Percentiles rank a stretch among this genome's conserved stretches.
phyloP scores from a whole-genome alignment of 306 rosid species.

The Fragaria ananassa region DNA sequence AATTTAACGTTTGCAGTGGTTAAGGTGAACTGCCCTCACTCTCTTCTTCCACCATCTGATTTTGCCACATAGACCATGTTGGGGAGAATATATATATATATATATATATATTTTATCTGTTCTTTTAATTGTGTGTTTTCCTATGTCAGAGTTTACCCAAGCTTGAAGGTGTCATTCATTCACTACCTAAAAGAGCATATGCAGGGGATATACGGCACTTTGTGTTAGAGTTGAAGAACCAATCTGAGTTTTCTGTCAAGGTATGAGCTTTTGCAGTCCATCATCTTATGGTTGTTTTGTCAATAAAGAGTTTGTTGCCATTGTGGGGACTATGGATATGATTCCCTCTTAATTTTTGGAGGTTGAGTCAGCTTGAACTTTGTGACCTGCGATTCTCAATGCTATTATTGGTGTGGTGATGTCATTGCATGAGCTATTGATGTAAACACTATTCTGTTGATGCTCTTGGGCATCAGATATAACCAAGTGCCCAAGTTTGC shows the following conservation, averaged over 20 bases:
- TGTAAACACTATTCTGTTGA: neutral
- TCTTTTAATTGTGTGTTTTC: neutral
- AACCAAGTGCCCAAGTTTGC: neutral
- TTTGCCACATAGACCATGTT: conserved; percentile 23
- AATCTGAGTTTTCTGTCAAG: conserved; percentile 72
- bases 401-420: conserved; percentile 15
- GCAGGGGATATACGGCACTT: conserved; percentile 75
- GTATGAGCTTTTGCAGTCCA: conserved; percentile 38
- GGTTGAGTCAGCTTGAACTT: conserved; percentile 11
- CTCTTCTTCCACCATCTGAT: neutral
- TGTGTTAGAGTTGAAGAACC: conserved; percentile 80
- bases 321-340: neutral
- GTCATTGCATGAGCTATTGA: conserved; percentile 16
- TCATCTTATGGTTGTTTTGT: neutral
- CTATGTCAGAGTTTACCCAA: conserved; percentile 79
- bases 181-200: conserved; percentile 65
- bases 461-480: conserved; percentile 16
- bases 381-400: neutral
- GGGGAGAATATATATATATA: neutral
- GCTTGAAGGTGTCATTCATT: conserved; percentile 64
- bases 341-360: neutral
- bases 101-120: neutral
- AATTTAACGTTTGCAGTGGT: conserved; percentile 77
- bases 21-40: conserved; percentile 48
- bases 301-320: neutral